Base-by-base conservation (phyloP, 768 basidiomycete species). In the Psilocybe subaeruginosa region DNA sequence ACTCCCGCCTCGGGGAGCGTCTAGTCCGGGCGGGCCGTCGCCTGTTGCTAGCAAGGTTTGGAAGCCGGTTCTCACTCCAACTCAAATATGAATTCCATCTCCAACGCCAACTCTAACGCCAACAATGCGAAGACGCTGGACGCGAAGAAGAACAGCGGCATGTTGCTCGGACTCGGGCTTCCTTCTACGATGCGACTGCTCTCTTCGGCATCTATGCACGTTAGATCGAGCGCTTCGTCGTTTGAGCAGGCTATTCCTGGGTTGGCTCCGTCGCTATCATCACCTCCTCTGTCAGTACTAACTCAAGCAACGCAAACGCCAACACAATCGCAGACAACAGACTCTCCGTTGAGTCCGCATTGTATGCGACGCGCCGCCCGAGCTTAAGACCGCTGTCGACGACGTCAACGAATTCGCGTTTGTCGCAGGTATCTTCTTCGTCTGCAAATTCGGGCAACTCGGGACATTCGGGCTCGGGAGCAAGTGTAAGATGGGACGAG, bases 101-200 rank as follows among this genome's bases (percentile, higher is more conserved):
- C 27, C 19, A 17, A 17, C 19, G 29, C 54, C 19, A 29, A 54
- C 1, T 49, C 33, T 3, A 4, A 5, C 41, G 54, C 39, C 9
- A 27, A 46, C 71, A 0, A 78, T 77, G 30, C n/a, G n/a, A n/a
- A n/a, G n/a, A 77, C 79, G 2, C 76, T 83, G 0, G 78, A 78
- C 23, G 0, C 81, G 79, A 88, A 85, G 81, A 90, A 88, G 35
- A 84, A 17, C 46, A 49, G 52, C 33, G 29, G 83, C 37, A 84
- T 56, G 14, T 50, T 88, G 54, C 76, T 91, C 8, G 89, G 86
- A 0, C 72, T 90, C 2, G 88, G 88, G 0, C 64, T 89, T 14
- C 88, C 89, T 0, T 85, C 85, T 1, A 80, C 82, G 0, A 77
- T 78, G 71, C 66, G 85, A 1, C 64, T 86, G 0, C 83, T 78